Conservation (phyloP, 306 rosid species). For the Casuarina glauca region DNA sequence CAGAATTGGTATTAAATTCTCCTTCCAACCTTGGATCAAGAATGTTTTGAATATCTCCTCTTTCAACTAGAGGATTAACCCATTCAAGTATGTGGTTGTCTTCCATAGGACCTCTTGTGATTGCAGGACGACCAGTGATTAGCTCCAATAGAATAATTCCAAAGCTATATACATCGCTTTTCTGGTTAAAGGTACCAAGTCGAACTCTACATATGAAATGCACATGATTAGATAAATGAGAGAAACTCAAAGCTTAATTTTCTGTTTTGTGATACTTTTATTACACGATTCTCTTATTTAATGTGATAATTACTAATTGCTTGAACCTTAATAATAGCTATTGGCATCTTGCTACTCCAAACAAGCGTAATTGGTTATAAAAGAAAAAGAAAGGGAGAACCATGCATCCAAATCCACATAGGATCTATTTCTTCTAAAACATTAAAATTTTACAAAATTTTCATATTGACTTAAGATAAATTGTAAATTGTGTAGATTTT, state of each 20-base stretch:
- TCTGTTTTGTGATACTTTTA: not conserved
- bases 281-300: not conserved
- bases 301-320: not conserved
- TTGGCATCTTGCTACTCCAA: not conserved
- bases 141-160: slow-evolving; percentile 30
- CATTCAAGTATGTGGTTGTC: slow-evolving; percentile 2
- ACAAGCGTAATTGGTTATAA: too few species aligned
- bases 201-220: not conserved
- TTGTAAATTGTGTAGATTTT: too few species aligned
- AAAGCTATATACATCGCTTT: slow-evolving; percentile 29
- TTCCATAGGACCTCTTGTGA: not conserved
- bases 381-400: too few species aligned
- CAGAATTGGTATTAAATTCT: slow-evolving; percentile 21
- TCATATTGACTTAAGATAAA: too few species aligned
- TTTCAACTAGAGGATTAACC: slow-evolving; percentile 20
- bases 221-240: not conserved
- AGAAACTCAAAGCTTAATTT: not conserved
- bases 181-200: slow-evolving; percentile 2
- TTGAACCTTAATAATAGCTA: not conserved
- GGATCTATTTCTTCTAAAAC: too few species aligned
- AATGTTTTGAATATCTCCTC: slow-evolving; percentile 18
- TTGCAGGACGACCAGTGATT: slow-evolving; percentile 23
- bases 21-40: slow-evolving; percentile 23
- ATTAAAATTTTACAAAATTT: too few species aligned
- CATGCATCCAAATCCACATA: too few species aligned